phyloP scores from a whole-genome alignment of 2,329 filamentous ascomycete genomes.

The Alternaria sp. region DNA sequence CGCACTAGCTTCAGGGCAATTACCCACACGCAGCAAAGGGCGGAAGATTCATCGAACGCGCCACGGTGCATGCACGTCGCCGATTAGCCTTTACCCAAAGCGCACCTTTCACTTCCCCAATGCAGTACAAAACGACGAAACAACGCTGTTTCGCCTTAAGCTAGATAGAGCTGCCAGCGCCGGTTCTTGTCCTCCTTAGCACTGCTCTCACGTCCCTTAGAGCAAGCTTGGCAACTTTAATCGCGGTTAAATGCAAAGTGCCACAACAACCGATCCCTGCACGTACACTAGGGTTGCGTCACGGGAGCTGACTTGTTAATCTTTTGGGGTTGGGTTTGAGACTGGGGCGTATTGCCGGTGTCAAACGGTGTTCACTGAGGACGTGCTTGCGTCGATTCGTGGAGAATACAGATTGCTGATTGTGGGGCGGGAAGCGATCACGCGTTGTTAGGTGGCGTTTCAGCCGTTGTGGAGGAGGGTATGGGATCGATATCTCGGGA shows the following conservation, averaged over 20 bases:
- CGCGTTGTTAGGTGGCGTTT: conserved; percentile 1
- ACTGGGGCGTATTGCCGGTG: conserved; percentile 6
- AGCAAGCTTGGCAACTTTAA: conserved; percentile 5
- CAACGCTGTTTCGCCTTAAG: conserved; percentile 21
- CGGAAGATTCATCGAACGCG: not conserved
- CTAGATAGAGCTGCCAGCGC: conserved; percentile 31
- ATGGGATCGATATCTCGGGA: conserved; percentile 3
- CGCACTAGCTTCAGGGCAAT: not conserved
- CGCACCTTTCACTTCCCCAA: not conserved
- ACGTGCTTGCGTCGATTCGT: conserved; percentile 4
- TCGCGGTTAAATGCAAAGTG: conserved; percentile 15
- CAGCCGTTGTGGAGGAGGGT: conserved; percentile 8
- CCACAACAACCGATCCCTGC: conserved; percentile 16
- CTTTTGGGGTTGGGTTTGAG: not conserved
- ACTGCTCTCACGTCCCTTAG: not conserved
- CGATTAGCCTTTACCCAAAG: conserved; percentile 2
- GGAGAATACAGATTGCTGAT: conserved; percentile 11
- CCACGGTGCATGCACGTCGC: not conserved
- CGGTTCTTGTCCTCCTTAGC: conserved; percentile 26
- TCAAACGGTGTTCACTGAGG: not conserved
- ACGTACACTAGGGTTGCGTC: not conserved
- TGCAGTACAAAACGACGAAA: not conserved
- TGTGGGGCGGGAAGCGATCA: conserved; percentile 1
- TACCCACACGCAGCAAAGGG: not conserved
- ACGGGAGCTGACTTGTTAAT: not conserved